These are phyloP conservation scores for Fraxinus floribunda DNA, from an alignment of 305 asterid genomes.

Conservation along the genomic window DNA sequence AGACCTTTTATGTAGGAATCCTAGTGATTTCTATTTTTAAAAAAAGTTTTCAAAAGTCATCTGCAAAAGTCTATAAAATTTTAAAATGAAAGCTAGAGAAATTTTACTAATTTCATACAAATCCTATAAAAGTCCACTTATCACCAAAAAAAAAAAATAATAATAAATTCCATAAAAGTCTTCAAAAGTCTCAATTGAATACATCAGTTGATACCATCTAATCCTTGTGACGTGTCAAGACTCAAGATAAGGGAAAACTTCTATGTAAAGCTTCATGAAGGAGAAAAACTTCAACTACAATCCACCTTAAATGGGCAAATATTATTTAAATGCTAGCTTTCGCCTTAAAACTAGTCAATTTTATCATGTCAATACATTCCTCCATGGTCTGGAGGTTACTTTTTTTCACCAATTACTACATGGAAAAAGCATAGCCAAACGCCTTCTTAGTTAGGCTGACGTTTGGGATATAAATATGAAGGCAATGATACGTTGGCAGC, in stretches of 20 bases:
- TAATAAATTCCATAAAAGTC: no score
- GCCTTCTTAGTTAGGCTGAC: conserved; percentile 14
- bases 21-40: no score
- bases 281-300: neutral
- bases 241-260: neutral
- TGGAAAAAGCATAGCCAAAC: neutral
- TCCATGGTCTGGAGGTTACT: neutral
- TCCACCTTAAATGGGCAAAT: neutral
- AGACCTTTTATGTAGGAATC: no score
- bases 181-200: no score
- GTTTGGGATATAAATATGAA: conserved; percentile 41
- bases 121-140: no score
- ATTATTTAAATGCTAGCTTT: neutral
- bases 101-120: no score
- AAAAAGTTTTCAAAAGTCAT: no score
- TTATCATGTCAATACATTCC: neutral
- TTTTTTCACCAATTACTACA: neutral
- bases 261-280: neutral
- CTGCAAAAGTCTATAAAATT: no score
- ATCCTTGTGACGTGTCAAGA: neutral
- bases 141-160: no score
- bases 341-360: neutral
- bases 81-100: no score
- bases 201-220: neutral
- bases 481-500: conserved; percentile 46